Evolutionary conservation across 345 rosid genomes (phyloP), one percentile per base, ranked within the genome.

Genomic region (Leavenworthia alabamica): DNA sequence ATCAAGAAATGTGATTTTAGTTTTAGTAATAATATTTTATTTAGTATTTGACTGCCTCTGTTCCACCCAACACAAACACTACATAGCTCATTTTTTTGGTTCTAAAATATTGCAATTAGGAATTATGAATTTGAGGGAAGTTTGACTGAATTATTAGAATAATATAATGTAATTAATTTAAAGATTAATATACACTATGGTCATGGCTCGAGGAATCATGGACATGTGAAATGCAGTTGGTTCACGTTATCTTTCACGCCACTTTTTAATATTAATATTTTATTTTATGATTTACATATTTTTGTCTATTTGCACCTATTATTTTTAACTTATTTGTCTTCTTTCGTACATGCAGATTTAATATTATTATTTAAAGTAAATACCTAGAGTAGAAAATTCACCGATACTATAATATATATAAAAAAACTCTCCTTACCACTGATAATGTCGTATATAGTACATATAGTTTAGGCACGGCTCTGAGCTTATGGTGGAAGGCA

Each of bases 191-290:
- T 8, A 53, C 37, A 55, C 24, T 41, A 31, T 12, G 22, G 29
- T 14, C 46, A 58, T 52, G 46, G 28, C 59, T 58, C 59, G 60
- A 49, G 35, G 66, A 67, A 67, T 31, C 17, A 33, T 2, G 12
- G 60, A 42, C 64, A 70, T 70, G 74, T 62, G 59, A 70, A 62
- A 46, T 70, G 69, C 33, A 70, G 69, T 48, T 70, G 58, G 29
- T 60, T 60, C 73, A 60, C 73, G 62, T 60, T 60, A 24, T 68
- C 46, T 42, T 41, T 50, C 45, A 49, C 16, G 8, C 59, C 52
- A 57, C 20, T 29, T 39, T 29, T 19, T 4, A 13, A 3, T 29
- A 43, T 24, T 22, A 9, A 7, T n/a, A 2, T 27, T 13, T 26
- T 10, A 19, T 41, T n/a, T n/a, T 44, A 29, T 41, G 16, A 50